Percentiles rank a stretch among this genome's conserved stretches.
Conservation (phyloP, 1,139 yeast species). For the Yamadazyma triangularis region DNA sequence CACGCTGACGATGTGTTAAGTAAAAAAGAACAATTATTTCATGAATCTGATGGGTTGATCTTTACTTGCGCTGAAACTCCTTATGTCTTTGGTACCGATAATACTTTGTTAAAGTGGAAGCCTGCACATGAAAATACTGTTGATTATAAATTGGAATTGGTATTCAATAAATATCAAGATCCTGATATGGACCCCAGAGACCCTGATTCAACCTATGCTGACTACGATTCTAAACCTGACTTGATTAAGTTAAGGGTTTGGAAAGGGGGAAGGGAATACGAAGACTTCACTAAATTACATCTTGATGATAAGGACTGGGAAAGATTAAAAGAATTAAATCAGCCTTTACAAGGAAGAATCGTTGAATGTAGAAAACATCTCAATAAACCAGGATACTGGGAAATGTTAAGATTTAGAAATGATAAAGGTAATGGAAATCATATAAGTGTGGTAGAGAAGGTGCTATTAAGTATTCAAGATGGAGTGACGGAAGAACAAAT, state of each 20-base stretch:
- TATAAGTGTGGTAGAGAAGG: constrained; percentile 71
- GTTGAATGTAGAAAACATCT: constrained; percentile 72
- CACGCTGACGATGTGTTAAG: constrained; percentile 74
- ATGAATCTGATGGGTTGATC: constrained; percentile 90
- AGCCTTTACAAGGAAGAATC: constrained; percentile 88
- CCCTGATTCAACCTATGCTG: constrained; percentile 69
- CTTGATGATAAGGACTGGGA: constrained; percentile 81
- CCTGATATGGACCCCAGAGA: constrained; percentile 66
- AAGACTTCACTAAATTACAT: constrained; percentile 60
- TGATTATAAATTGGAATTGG: constrained; percentile 73
- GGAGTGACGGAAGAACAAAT: constrained; percentile 80
- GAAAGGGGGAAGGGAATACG: constrained; percentile 71
- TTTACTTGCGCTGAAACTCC: constrained; percentile 90
- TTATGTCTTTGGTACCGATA: constrained; percentile 84
- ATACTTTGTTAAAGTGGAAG: constrained; percentile 85
- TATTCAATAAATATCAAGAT: constrained; percentile 64
- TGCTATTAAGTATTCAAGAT: constrained; percentile 79
- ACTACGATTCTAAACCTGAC: constrained; percentile 77
- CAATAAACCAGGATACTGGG: constrained; percentile 62
- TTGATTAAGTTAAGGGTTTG: constrained; percentile 62
- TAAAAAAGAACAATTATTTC: constrained; percentile 69
- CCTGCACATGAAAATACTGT: constrained; percentile 94
- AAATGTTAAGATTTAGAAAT: constrained; percentile 82
- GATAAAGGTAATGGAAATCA: constrained; percentile 91
- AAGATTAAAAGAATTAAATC: constrained; percentile 56